A percentile compares a stretch with the other conserved stretches of the same genome.
phyloP scores from a whole-genome alignment of 371 early-diverging fungal species.

The Lichtheimia ramosa region DNA sequence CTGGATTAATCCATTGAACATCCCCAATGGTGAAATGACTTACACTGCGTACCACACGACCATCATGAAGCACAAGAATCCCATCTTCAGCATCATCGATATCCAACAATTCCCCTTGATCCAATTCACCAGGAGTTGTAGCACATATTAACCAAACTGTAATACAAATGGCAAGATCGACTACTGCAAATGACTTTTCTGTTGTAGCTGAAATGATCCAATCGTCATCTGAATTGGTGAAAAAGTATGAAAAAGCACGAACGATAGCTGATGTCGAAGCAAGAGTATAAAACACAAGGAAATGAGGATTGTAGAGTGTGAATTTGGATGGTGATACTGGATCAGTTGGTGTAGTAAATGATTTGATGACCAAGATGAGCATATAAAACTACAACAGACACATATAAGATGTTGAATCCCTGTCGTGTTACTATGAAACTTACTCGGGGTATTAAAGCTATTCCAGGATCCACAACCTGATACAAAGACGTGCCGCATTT shows the following conservation, averaged over 20 bases:
- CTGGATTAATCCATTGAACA: not conserved
- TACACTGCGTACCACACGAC: conserved; percentile 46
- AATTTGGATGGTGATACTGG: conserved; percentile 53
- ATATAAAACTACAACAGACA: conserved; percentile 44
- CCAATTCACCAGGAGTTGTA: conserved; percentile 49
- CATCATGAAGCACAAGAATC: conserved; percentile 44
- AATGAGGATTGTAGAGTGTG: conserved; percentile 54
- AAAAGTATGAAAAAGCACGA: conserved; percentile 46
- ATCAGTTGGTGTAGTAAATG: conserved; percentile 48
- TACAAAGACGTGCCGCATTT: conserved; percentile 29
- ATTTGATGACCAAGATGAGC: conserved; percentile 45
- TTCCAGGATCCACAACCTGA: conserved; percentile 37
- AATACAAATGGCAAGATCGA: conserved; percentile 43
- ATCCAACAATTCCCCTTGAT: conserved; percentile 43
- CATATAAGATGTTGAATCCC: not conserved
- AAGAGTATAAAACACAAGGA: conserved; percentile 48
- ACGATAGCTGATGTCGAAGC: conserved; percentile 44
- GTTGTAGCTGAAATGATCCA: conserved; percentile 40
- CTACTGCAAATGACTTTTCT: conserved; percentile 37
- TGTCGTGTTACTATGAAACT: not conserved
- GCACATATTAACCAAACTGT: conserved; percentile 40
- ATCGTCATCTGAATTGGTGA: conserved; percentile 25
- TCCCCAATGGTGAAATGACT: too few relatives aligned
- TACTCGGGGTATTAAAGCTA: conserved; percentile 45
- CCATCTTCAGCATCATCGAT: conserved; percentile 45